Base-by-base conservation (phyloP, 2,329 filamentous ascomycete species). In the Apiospora saccharicola region DNA sequence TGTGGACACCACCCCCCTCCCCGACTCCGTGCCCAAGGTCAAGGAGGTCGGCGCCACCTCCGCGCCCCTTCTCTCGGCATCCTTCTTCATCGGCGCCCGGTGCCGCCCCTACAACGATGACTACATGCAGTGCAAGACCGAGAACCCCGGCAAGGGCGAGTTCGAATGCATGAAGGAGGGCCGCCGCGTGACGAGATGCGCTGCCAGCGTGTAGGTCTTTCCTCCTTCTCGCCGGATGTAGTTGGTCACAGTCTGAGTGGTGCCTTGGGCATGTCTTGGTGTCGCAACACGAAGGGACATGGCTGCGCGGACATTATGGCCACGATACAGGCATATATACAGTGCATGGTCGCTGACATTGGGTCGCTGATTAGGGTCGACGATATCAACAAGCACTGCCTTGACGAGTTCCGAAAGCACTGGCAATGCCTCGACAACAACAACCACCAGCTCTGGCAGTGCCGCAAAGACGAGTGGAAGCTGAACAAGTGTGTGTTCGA, bases 121-220 rank as follows among this genome's bases (percentile, higher is more conserved):
- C 86, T 99, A 93, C 86, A 99, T 99, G 96, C 94, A 97, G 87
- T 99, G 96, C 93, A 99, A 99, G 92, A 94, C 90, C 78, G 95
- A 98, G 86, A 92, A 94, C 79, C 92, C 94, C 75, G 96, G 96
- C 79, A 91, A 90, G 84, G 96, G 95, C 83, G 96, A 99, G 88
- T 84, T 97, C 75, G 94, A 98, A 78, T 99, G 96, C 86, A 86
- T 99, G 89, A 96, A 94, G 88, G 96, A 99, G 87, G 96, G 96
- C 72, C 90, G 96, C 83, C 94, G 96, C 84, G 96, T 99, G 74
- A 99, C 96, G 78, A 91, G 96, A 86, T 99, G 96, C 87, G 96
- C 96, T 73, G 92, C 93, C 78, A 97, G 94, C 85, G 96, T 99
- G 94, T 98, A 92, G 79, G 93, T 93, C 74, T 24, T 24, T 53